These are phyloP conservation scores for Platanthera guangdongensis DNA, from an alignment of 106 monocot species.

Conservation along the genomic window DNA sequence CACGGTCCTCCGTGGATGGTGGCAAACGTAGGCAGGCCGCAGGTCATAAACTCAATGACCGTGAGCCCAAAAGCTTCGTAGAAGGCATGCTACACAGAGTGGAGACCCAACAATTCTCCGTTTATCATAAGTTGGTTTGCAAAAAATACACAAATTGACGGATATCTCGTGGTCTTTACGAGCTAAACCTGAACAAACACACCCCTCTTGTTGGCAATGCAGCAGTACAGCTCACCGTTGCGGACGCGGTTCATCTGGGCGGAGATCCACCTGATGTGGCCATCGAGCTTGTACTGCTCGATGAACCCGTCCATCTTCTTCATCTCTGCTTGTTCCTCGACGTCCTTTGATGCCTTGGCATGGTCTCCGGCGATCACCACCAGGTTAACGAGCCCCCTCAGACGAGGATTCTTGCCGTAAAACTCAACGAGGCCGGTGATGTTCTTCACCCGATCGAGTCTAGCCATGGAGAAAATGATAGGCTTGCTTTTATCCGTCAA, in stretches of 20 bases:
- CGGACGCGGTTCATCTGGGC: conserved; percentile 75
- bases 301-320: conserved; percentile 63
- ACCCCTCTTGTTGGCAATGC: no score
- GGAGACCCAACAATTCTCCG: no score
- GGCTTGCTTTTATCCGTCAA: conserved; percentile 61
- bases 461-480: conserved; percentile 81
- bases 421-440: no score
- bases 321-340: conserved; percentile 59
- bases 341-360: conserved; percentile 55
- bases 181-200: no score
- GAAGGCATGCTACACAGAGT: no score
- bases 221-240: no score
- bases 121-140: no score
- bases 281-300: conserved; percentile 53
- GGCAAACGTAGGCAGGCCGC: conserved; percentile 69
- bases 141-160: no score
- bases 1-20: conserved; percentile 53
- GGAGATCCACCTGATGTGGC: conserved; percentile 79
- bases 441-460: conserved; percentile 58
- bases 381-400: no score
- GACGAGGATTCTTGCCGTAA: no score
- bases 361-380: conserved; percentile 73
- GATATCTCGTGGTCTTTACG: no score
- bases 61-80: no score
- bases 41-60: conserved; percentile 74